Conservation (phyloP, 2,329 filamentous ascomycete species). For the Whalleya microplaca region DNA sequence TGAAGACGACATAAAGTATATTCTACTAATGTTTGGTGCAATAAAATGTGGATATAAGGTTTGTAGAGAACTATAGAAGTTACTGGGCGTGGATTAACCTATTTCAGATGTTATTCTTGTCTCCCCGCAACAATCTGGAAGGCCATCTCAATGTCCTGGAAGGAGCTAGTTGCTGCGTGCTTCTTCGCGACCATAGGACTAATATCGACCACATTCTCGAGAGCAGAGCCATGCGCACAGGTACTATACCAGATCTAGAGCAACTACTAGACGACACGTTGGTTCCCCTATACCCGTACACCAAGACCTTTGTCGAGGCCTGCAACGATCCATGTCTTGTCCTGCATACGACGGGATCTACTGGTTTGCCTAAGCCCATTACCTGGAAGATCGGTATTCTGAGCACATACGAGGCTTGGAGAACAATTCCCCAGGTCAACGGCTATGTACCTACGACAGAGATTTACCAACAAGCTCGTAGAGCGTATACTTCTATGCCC, state of each 20-base stretch:
- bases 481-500: constrained; percentile 22
- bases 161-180: not conserved
- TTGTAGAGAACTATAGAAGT: not conserved
- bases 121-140: constrained; percentile 10
- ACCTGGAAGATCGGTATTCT: constrained; percentile 21
- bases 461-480: constrained; percentile 21
- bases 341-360: constrained; percentile 11
- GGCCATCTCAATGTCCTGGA: constrained; percentile 6
- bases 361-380: constrained; percentile 11
- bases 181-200: not conserved
- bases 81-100: not conserved
- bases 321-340: constrained; percentile 7
- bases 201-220: not conserved
- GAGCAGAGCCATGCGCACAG: not conserved
- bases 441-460: constrained; percentile 9
- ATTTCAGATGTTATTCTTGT: constrained; percentile 7
- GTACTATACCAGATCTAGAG: constrained; percentile 1
- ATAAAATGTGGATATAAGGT: constrained; percentile 11
- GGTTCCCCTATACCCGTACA: constrained; percentile 4
- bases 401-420: constrained; percentile 29
- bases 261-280: not conserved
- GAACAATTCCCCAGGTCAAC: constrained; percentile 15
- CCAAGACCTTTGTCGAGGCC: constrained; percentile 9
- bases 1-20: constrained; percentile 4
- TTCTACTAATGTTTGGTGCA: constrained; percentile 8